Conservation (phyloP, 2,329 filamentous ascomycete species). For the Apiospora arundinis region DNA sequence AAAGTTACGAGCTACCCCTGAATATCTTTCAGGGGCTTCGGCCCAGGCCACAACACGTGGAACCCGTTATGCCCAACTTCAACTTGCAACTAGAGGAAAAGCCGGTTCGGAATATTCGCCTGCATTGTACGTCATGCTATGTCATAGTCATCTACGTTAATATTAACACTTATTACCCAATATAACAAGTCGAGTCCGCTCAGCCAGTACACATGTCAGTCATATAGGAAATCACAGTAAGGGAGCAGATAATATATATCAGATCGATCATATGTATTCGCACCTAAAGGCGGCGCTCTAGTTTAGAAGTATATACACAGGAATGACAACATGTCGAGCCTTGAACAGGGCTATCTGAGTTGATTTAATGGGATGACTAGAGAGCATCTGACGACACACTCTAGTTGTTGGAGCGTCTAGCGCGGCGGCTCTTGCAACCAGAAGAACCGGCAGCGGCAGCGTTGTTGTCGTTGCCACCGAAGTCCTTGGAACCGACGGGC, state of each 20-base stretch:
- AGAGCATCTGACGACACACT: background rate
- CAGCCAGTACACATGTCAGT: too few relatives aligned
- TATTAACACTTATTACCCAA: too few relatives aligned
- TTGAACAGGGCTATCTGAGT: background rate
- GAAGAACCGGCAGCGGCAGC: background rate
- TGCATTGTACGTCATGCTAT: too few relatives aligned
- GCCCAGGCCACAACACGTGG: too few relatives aligned
- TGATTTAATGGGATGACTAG: background rate
- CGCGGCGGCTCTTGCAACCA: constrained; percentile 3
- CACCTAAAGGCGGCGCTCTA: constrained; percentile 5
- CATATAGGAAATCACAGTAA: background rate
- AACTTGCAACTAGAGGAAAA: too few relatives aligned
- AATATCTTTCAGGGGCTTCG: too few relatives aligned
- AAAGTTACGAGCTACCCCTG: too few relatives aligned
- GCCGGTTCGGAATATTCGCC: too few relatives aligned
- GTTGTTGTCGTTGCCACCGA: background rate
- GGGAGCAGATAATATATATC: background rate
- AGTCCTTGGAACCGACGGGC: background rate
- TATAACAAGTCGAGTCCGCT: too few relatives aligned
- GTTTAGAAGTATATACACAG: constrained; percentile 16
- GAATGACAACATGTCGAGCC: constrained; percentile 12
- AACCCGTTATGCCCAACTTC: too few relatives aligned
- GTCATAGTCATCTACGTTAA: too few relatives aligned
- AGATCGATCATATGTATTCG: constrained; percentile 16
- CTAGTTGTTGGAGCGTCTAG: background rate